phyloP scores from a whole-genome alignment of 179 eudicot genomes.

The Spergularia azorica region DNA sequence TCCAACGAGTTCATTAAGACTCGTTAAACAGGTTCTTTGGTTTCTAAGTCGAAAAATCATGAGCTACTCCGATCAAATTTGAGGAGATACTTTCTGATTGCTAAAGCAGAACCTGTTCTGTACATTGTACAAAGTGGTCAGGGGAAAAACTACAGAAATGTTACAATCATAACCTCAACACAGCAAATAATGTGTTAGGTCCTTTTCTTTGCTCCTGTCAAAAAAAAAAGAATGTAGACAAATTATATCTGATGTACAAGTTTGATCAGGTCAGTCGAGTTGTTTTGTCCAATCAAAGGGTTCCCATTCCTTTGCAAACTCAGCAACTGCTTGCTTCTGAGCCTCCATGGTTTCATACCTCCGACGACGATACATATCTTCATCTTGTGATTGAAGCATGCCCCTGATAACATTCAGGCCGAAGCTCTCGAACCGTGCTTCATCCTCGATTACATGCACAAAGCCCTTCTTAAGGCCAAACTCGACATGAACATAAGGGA shows the following conservation, averaged over 20 bases:
- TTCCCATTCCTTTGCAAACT: constrained; percentile 67
- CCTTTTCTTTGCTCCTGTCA: too few species aligned
- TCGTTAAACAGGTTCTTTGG: too few species aligned
- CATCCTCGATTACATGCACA: constrained; percentile 96
- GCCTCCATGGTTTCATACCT: constrained; percentile 62
- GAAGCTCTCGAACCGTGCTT: constrained; percentile 61
- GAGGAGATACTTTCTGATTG: neutral
- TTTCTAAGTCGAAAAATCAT: too few species aligned
- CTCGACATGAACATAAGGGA: constrained; percentile 93
- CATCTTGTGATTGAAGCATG: constrained; percentile 68
- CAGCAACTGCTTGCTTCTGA: constrained; percentile 67
- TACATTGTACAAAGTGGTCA: neutral
- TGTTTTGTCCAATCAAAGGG: constrained; percentile 97
- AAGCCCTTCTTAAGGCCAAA: constrained; percentile 84
- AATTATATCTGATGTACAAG: neutral
- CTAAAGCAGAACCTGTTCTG: neutral
- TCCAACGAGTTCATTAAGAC: too few species aligned
- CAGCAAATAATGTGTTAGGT: neutral
- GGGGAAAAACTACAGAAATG: neutral
- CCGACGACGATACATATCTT: constrained; percentile 81
- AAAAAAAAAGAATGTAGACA: neutral
- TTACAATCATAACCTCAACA: neutral
- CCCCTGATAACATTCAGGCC: constrained; percentile 88
- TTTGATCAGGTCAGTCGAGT: constrained; percentile 39
- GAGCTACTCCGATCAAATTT: neutral